These are phyloP conservation scores for Verticillium tricorpus DNA, from an alignment of 2,329 filamentous ascomycete species.

Conservation along the genomic window DNA sequence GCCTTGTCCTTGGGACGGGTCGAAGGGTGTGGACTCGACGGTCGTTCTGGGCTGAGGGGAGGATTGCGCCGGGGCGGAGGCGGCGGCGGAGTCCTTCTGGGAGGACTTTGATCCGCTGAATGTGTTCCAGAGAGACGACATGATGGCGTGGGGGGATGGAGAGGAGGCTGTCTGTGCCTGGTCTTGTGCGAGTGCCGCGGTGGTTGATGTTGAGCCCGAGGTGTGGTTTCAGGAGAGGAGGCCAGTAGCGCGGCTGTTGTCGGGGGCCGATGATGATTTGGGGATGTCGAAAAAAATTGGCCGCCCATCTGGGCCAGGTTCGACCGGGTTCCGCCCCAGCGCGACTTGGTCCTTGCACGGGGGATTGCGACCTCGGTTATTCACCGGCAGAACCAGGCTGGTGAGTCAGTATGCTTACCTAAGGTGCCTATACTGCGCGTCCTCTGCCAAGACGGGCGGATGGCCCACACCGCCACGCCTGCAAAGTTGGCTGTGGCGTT, in stretches of 20 bases:
- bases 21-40: slow-evolving; percentile 57
- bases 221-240: not conserved
- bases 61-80: slow-evolving; percentile 23
- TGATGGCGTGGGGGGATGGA: slow-evolving; percentile 18
- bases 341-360: slow-evolving; percentile 18
- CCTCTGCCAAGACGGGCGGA: too few relatives aligned
- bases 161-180: not conserved
- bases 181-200: not conserved
- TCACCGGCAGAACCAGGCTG: not conserved
- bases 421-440: too few relatives aligned
- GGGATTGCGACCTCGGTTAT: not conserved
- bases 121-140: slow-evolving; percentile 58
- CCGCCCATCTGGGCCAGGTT: slow-evolving; percentile 15
- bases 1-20: slow-evolving; percentile 70
- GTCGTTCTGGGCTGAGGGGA: slow-evolving; percentile 41
- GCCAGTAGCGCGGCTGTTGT: not conserved
- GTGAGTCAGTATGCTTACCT: not conserved
- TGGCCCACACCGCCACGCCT: too few relatives aligned
- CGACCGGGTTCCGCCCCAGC: slow-evolving; percentile 7
- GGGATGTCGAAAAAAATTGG: slow-evolving; percentile 23
- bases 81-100: slow-evolving; percentile 24
- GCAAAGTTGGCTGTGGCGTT: too few relatives aligned
- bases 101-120: slow-evolving; percentile 55
- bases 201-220: not conserved
- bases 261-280: slow-evolving; percentile 11